These are phyloP conservation scores for Lipomyces spencermartinsiae DNA, from an alignment of 805 yeast genomes.

Conservation along the genomic window DNA sequence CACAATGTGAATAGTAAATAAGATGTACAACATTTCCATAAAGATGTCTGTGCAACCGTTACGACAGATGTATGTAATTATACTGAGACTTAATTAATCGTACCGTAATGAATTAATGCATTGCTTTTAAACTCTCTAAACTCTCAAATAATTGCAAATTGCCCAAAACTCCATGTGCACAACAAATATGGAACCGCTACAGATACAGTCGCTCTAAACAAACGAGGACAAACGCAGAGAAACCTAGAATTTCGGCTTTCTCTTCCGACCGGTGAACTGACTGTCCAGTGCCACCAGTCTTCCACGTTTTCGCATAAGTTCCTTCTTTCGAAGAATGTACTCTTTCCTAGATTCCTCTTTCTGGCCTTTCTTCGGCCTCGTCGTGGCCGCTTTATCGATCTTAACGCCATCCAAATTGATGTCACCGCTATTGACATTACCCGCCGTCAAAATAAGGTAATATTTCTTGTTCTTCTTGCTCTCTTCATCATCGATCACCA, in stretches of 20 bases:
- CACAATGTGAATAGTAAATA: background rate
- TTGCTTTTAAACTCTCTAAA: background rate
- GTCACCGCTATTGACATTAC: conserved; percentile 56
- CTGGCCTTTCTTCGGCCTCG: conserved; percentile 53
- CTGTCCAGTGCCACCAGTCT: conserved; percentile 85
- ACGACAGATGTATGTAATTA: background rate
- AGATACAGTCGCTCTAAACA: background rate
- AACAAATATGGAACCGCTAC: background rate
- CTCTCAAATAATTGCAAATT: background rate
- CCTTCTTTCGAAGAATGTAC: conserved; percentile 89
- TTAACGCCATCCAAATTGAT: conserved; percentile 80
- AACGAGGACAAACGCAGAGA: background rate
- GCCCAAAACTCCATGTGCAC: conserved; percentile 7
- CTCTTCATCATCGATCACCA: conserved; percentile 92
- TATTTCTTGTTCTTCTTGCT: conserved; percentile 89
- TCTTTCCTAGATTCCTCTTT: conserved; percentile 77
- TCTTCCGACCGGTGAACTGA: conserved; percentile 86
- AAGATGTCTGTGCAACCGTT: background rate
- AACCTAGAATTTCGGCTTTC: conserved; percentile 65
- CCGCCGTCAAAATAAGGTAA: conserved; percentile 88
- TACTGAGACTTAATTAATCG: background rate
- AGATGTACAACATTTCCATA: background rate
- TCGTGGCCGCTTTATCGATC: conserved; percentile 67
- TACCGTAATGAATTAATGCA: background rate
- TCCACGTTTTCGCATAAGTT: conserved; percentile 89